These are phyloP conservation scores for Ganoderma boninense DNA, from an alignment of 1,284 basidiomycete genomes.

Conservation along the genomic window DNA sequence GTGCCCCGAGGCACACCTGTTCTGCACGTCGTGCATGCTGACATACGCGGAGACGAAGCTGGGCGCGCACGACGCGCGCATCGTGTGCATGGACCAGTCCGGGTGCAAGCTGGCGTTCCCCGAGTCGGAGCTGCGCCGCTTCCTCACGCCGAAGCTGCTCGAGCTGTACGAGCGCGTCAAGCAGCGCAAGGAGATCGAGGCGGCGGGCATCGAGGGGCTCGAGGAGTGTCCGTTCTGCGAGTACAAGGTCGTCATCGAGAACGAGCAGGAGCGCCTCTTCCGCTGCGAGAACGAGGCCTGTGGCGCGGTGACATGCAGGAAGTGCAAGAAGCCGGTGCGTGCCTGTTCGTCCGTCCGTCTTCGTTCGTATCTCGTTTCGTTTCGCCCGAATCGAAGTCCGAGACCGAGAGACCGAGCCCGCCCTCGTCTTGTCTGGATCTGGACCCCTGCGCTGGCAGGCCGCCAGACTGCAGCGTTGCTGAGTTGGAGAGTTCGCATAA, in stretches of 20 bases:
- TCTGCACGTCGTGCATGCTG: constrained; percentile 58
- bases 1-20: constrained; percentile 76
- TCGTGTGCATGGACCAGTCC: constrained; percentile 84
- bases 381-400: background rate
- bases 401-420: background rate
- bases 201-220: constrained; percentile 74
- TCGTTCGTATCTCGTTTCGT: background rate
- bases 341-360: background rate
- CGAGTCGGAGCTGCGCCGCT: constrained; percentile 69
- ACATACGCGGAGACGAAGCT: constrained; percentile 45
- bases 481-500: too few species aligned
- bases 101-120: constrained; percentile 77
- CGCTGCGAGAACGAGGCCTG: constrained; percentile 80
- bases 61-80: constrained; percentile 51
- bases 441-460: background rate
- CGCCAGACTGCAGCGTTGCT: background rate
- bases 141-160: constrained; percentile 69
- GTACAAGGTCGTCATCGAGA: constrained; percentile 84
- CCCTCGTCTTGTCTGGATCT: background rate
- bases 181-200: constrained; percentile 80
- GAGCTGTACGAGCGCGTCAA: constrained; percentile 79
- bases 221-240: constrained; percentile 92
- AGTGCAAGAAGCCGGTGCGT: constrained; percentile 77
- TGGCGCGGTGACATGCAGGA: constrained; percentile 76
- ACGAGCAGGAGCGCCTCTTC: constrained; percentile 80